Conservation (phyloP, 441 rosid species). For the Pelargonium hybrid region DNA sequence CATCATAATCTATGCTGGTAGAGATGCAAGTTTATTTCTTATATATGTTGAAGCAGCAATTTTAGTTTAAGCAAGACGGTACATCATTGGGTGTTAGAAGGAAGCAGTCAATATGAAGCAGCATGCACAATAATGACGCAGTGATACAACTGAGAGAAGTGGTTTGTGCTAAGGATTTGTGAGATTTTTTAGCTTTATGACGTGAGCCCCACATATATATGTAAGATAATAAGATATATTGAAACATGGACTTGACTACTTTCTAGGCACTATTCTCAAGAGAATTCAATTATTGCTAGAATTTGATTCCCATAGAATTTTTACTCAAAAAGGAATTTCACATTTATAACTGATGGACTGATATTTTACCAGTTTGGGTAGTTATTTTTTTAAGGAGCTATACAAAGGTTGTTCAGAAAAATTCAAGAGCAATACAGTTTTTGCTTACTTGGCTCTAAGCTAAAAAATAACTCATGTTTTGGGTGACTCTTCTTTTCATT, state of each 20-base stretch:
- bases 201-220: neutral
- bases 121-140: neutral
- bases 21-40: neutral
- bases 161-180: neutral
- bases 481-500: no score
- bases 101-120: neutral
- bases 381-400: no score
- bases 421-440: no score
- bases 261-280: neutral
- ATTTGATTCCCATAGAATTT: no score
- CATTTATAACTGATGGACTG: no score
- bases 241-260: neutral
- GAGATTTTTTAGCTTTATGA: neutral
- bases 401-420: no score
- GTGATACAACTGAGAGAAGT: neutral
- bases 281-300: no score
- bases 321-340: no score
- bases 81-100: neutral
- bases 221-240: no score
- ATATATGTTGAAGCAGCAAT: constrained; percentile 1
- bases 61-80: neutral
- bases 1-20: neutral
- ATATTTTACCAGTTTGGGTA: no score
- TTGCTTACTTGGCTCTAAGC: no score
- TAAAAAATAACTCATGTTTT: no score